Evolutionary conservation across 176 grass and related monocot species (phyloP).

Genomic region (Lolium rigidum): DNA sequence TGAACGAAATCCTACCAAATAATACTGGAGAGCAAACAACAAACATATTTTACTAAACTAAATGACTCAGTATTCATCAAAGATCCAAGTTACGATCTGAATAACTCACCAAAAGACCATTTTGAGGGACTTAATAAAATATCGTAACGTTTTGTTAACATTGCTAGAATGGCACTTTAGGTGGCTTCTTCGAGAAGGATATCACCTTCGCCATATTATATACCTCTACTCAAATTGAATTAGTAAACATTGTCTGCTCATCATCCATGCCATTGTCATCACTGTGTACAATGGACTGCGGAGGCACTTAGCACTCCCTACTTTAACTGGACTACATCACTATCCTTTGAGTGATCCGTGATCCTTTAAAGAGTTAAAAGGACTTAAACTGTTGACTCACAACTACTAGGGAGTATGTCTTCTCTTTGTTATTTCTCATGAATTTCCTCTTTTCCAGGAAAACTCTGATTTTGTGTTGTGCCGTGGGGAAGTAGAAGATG

Average conservation of each 20-base stretch:
- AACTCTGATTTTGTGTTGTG: slow-evolving; percentile 82
- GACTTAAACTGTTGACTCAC: neutral
- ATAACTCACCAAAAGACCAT: neutral
- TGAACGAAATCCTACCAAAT: neutral
- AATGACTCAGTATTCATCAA: neutral
- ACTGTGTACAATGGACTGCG: neutral
- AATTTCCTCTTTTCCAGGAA: slow-evolving; percentile 62
- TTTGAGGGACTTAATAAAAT: neutral
- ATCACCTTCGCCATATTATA: neutral
- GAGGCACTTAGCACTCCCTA: neutral
- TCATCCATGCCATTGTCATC: neutral
- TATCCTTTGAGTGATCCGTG: neutral
- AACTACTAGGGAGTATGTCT: neutral
- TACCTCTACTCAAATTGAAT: neutral
- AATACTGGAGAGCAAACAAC: neutral
- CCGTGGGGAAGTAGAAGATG: slow-evolving; percentile 65
- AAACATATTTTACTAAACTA: neutral
- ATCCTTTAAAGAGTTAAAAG: neutral
- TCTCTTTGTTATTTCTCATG: neutral
- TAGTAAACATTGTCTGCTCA: neutral
- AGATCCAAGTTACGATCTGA: neutral
- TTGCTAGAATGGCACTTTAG: neutral
- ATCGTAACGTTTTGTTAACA: neutral
- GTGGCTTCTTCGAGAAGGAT: neutral
- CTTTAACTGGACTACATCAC: neutral